Conservation (phyloP, 352 stramenopile species). For the Blastocystis sp. region DNA sequence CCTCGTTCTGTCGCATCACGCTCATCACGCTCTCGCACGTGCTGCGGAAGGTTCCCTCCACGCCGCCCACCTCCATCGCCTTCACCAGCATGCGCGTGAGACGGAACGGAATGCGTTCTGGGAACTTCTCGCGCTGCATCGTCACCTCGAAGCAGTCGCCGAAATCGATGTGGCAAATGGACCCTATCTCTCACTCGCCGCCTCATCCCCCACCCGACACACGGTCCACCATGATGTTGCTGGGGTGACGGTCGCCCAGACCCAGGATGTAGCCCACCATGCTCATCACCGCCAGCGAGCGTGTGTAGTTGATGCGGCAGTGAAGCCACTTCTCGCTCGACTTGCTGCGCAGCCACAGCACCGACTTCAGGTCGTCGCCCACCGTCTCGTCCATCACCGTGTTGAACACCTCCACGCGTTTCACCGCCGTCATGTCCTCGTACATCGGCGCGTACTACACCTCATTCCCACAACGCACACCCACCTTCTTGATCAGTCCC, state of each 20-base stretch:
- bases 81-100: slow-evolving; percentile 98
- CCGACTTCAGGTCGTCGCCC: slow-evolving; percentile 96
- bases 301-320: slow-evolving; percentile 93
- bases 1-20: slow-evolving; percentile 93
- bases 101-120: slow-evolving; percentile 98
- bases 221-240: slow-evolving; percentile 97
- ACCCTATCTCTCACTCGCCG: slow-evolving; percentile 74
- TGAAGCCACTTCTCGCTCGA: slow-evolving; percentile 98
- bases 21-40: slow-evolving; percentile 96
- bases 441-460: slow-evolving; percentile 85
- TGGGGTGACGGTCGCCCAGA: slow-evolving; percentile 97
- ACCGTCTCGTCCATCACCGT: slow-evolving; percentile 78
- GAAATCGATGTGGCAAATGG: slow-evolving; percentile 95
- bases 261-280: slow-evolving; percentile 99
- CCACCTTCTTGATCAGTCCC: slow-evolving; percentile 58
- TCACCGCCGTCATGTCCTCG: slow-evolving; percentile 91
- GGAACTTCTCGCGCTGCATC: slow-evolving; percentile 97
- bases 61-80: slow-evolving; percentile 97
- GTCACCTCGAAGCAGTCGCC: slow-evolving; percentile 97
- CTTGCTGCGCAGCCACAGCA: slow-evolving; percentile 96
- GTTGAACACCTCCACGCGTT: slow-evolving; percentile 98
- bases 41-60: slow-evolving; percentile 96
- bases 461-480: neutral
- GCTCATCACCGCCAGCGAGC: slow-evolving; percentile 95
- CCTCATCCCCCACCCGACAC: neutral